Conservation (phyloP, 176 grass and related monocot genomes). For the Calamus simplicifolius region DNA sequence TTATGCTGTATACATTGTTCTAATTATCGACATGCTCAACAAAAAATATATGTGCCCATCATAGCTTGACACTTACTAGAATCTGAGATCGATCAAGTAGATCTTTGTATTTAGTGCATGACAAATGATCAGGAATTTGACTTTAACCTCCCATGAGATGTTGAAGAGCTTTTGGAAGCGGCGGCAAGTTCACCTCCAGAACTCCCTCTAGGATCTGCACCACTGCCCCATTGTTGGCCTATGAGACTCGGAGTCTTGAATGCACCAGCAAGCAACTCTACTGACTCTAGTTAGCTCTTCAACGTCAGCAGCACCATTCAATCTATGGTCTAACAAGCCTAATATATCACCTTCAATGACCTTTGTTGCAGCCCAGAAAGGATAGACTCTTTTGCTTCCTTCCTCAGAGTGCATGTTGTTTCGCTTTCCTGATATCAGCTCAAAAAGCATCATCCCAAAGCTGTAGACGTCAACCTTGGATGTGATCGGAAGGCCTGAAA, state of each 20-base stretch:
- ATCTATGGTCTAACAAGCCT: slow-evolving; percentile 1
- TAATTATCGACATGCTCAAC: no score
- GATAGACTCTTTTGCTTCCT: neutral
- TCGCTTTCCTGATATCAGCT: slow-evolving; percentile 22
- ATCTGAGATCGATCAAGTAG: no score
- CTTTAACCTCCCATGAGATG: neutral
- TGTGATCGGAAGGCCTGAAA: slow-evolving; percentile 16
- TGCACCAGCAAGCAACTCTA: slow-evolving; percentile 27
- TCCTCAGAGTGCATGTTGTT: slow-evolving; percentile 1
- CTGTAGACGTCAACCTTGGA: slow-evolving; percentile 31
- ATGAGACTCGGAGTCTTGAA: slow-evolving; percentile 14
- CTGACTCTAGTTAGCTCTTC: slow-evolving; percentile 13
- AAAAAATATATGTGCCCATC: no score
- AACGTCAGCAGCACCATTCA: neutral
- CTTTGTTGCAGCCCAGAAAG: slow-evolving; percentile 16
- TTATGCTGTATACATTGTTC: no score
- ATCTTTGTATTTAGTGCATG: no score
- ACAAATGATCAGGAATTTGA: no score
- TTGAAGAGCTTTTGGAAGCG: slow-evolving; percentile 6
- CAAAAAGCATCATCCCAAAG: slow-evolving; percentile 35
- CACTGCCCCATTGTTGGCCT: slow-evolving; percentile 24
- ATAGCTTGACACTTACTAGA: no score
- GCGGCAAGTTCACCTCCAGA: slow-evolving; percentile 16
- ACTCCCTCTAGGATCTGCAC: slow-evolving; percentile 21
- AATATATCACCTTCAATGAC: neutral